Percentiles rank a stretch among this genome's conserved stretches.
Conservation (phyloP, 2,329 filamentous ascomycete genomes). For the Alternaria longipes region DNA sequence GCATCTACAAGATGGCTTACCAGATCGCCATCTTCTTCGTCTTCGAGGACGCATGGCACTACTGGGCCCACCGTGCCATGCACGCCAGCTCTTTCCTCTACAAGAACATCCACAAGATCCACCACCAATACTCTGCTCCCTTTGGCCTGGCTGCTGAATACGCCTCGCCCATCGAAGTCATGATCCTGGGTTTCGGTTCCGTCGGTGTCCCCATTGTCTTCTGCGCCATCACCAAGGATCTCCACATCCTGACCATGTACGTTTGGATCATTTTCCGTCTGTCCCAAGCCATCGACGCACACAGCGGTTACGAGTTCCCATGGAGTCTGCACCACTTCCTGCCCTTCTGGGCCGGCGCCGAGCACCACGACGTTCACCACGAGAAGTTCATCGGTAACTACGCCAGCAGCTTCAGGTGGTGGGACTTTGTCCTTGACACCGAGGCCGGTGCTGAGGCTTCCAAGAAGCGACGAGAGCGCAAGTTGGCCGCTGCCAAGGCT, state of each 20-base stretch:
- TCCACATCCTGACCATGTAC: conserved; percentile 98
- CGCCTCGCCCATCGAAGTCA: conserved; percentile 95
- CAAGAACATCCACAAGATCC: conserved; percentile 97
- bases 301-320: conserved; percentile 98
- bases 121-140: conserved; percentile 97
- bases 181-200: conserved; percentile 89
- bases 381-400: conserved; percentile 99
- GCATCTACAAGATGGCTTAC: conserved; percentile 82
- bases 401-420: conserved; percentile 97
- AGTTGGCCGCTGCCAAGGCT: conserved; percentile 61
- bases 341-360: conserved; percentile 96
- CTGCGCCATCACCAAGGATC: conserved; percentile 81
- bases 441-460: conserved; percentile 89
- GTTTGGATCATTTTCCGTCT: conserved; percentile 91
- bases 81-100: conserved; percentile 91
- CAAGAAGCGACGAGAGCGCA: conserved; percentile 82
- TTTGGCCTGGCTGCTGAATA: conserved; percentile 98
- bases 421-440: conserved; percentile 93
- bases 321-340: conserved; percentile 96
- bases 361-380: conserved; percentile 97
- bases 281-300: conserved; percentile 97
- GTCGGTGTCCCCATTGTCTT: conserved; percentile 85
- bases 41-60: conserved; percentile 97
- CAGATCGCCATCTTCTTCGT: conserved; percentile 96
- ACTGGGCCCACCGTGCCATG: conserved; percentile 92